Base-by-base conservation (phyloP, 192 early-diverging fungal species). In the Thamnidium elegans region DNA sequence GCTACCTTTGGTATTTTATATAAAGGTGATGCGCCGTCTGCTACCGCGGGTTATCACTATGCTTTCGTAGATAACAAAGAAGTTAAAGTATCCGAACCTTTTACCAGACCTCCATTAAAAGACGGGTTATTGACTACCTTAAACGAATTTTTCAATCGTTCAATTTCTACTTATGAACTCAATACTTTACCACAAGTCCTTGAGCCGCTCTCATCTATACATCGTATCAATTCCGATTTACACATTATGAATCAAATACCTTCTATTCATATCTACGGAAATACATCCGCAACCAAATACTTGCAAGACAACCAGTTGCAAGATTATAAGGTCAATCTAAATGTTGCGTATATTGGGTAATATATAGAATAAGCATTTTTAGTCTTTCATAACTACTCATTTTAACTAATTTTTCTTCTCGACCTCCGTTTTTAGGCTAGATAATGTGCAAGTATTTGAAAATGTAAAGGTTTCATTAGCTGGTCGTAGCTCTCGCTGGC, bases 101-200 rank as follows among this genome's bases (percentile, higher is more conserved):
- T 70, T 30, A 36, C n/a, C 15, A 54, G 68, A n/a, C 20, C 50
- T 13, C 32, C 46, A 6, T 3, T 59, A 11, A 30, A 30, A 1
- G 7, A 34, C 0, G 36, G 36, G 36, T 6, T 39, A 9, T 4
- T 3, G 4, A 50, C 9, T 3, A 66, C 55, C 6, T 9, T 58
- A 9, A 63, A 70, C 43, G 68, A 70, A 31, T 61, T 70, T 30
- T 70, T 47, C 43, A 54, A 62, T 50, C 61, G 68, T 6, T 19
- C 26, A 17, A 55, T 52, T 52, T 58, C 20, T 13, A 19, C 55
- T 4, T 32, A 62, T 36, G 13, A 46, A 2, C 6, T 70, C 15
- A 26, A 56, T 3, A 43, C 47, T 10, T 56, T 70, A 32, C 44
- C 61, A 56, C 44, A 62, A 20, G n/a, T 64, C 1, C 9, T 13